A percentile compares a stretch with the other conserved stretches of the same genome.
phyloP scores from a whole-genome alignment of 2,329 filamentous ascomycete genomes.

The Talaromyces funiculosus region DNA sequence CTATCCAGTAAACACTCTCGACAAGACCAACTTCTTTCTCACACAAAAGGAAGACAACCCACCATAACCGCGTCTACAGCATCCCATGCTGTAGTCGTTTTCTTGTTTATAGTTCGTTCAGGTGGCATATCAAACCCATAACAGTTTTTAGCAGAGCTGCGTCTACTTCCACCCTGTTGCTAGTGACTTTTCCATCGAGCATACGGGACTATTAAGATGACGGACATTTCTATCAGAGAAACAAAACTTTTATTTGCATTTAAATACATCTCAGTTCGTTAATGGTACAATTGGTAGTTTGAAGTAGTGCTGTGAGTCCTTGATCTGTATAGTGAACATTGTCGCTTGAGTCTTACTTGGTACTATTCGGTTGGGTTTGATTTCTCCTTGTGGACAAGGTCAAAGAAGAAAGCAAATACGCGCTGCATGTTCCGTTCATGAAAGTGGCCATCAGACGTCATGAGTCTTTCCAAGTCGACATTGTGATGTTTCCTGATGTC shows the following conservation, averaged over 20 bases:
- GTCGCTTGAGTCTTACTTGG: not conserved
- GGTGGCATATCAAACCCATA: constrained; percentile 44
- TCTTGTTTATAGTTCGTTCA: constrained; percentile 38
- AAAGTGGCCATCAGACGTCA: not conserved
- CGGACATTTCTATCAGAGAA: constrained; percentile 31
- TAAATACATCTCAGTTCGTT: not conserved
- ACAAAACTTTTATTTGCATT: not conserved
- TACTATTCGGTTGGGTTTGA: not conserved
- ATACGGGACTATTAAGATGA: constrained; percentile 43
- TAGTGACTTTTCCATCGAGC: constrained; percentile 28
- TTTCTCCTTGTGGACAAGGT: not conserved
- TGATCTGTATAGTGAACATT: not conserved
- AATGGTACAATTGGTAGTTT: not conserved
- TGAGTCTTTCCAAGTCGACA: not conserved
- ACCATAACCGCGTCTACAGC: constrained; percentile 33
- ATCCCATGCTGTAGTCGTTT: constrained; percentile 31
- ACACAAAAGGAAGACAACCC: constrained; percentile 27
- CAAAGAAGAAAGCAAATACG: constrained; percentile 6
- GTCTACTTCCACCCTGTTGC: constrained; percentile 46
- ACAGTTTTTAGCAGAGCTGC: constrained; percentile 47
- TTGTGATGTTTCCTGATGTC: not conserved
- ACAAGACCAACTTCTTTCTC: not conserved
- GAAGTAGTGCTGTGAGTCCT: not conserved
- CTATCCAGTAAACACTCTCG: too few relatives aligned
- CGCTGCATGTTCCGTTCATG: not conserved